These are phyloP conservation scores for Globisporangium recalcitrans DNA, from an alignment of 352 stramenopile species.

Conservation along the genomic window DNA sequence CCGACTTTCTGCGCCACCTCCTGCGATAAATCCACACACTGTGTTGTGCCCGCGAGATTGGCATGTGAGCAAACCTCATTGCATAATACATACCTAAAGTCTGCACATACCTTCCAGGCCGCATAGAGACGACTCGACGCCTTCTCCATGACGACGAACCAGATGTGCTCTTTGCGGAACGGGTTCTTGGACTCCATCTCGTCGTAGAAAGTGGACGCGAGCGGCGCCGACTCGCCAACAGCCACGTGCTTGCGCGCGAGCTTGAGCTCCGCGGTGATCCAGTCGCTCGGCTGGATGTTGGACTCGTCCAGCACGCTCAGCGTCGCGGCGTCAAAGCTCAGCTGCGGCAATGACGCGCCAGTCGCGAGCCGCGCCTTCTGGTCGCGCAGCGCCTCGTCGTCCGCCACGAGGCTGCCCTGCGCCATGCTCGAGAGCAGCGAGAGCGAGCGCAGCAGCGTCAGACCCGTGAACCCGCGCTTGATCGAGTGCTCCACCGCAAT, in stretches of 20 bases:
- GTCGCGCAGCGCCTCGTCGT: slow-evolving; percentile 51
- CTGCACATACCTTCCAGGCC: slow-evolving; percentile 52
- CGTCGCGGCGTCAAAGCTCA: slow-evolving; percentile 29
- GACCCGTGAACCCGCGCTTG: slow-evolving; percentile 53
- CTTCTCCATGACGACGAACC: slow-evolving; percentile 67
- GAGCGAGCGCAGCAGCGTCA: slow-evolving; percentile 51
- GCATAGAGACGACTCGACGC: slow-evolving; percentile 47
- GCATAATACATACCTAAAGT: background rate
- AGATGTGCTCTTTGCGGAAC: slow-evolving; percentile 74
- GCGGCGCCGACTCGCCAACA: slow-evolving; percentile 31
- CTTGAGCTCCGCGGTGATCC: slow-evolving; percentile 61
- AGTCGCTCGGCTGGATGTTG: slow-evolving; percentile 71
- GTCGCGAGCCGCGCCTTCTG: slow-evolving; percentile 39
- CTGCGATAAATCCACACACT: slow-evolving; percentile 53
- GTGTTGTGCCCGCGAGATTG: background rate
- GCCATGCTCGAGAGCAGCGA: slow-evolving; percentile 65
- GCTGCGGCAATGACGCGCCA: slow-evolving; percentile 30
- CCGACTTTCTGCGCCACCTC: slow-evolving; percentile 43
- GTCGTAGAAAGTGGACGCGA: slow-evolving; percentile 67
- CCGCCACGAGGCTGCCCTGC: slow-evolving; percentile 62
- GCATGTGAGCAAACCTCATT: background rate
- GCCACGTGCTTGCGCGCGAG: slow-evolving; percentile 48
- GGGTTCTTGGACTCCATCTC: slow-evolving; percentile 54
- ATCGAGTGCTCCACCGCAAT: slow-evolving; percentile 60
- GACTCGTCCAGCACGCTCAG: slow-evolving; percentile 58